Evolutionary conservation across 2,329 filamentous ascomycete genomes (phyloP).

Genomic region (Penicillium sp.): DNA sequence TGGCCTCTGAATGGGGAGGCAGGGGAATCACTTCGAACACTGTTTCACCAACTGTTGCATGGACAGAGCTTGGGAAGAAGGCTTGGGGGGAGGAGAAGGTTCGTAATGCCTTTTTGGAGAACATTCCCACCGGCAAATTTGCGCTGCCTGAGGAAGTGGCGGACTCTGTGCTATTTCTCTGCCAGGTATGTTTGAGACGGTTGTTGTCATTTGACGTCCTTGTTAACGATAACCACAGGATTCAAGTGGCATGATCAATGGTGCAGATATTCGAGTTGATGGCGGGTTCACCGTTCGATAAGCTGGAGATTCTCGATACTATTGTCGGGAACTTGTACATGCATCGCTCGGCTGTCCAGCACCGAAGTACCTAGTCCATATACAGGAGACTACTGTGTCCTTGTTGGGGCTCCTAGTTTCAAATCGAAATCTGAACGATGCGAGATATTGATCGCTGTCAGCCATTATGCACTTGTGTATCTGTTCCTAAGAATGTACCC

Average conservation of each 20-base stretch:
- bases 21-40: constrained; percentile 51
- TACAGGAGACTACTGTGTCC: too few species aligned
- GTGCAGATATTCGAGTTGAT: constrained; percentile 43
- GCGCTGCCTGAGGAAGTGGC: constrained; percentile 44
- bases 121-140: constrained; percentile 44
- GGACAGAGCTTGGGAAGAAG: constrained; percentile 50
- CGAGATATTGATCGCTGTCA: background rate
- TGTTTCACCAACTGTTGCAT: constrained; percentile 50
- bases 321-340: too few species aligned
- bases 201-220: background rate
- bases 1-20: constrained; percentile 51
- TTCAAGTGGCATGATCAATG: constrained; percentile 46
- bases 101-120: constrained; percentile 38
- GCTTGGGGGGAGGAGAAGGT: constrained; percentile 43
- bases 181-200: constrained; percentile 27
- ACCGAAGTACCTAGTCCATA: too few species aligned
- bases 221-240: constrained; percentile 27
- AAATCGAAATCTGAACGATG: background rate
- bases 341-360: too few species aligned
- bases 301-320: background rate
- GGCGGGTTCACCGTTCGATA: constrained; percentile 43
- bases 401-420: too few species aligned
- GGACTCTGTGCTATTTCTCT: constrained; percentile 42
- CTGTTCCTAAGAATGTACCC: background rate
- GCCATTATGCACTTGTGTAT: background rate